A percentile compares a stretch with the other conserved stretches of the same genome.
Conservation (phyloP, 345 rosid genomes). For the Erodium maritimum region DNA sequence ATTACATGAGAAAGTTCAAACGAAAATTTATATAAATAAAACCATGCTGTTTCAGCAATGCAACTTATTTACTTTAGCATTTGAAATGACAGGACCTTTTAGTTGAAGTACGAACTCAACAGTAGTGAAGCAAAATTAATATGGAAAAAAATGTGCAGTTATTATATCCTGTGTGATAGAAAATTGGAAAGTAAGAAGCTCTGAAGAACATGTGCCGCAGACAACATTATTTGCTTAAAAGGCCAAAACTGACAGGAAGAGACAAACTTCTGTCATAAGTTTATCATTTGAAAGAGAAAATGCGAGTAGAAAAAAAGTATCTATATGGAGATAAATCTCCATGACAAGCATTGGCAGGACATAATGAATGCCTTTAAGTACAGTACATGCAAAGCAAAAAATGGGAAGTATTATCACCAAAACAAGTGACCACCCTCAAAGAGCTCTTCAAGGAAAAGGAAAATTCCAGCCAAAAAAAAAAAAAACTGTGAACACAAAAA, state of each 20-base stretch:
- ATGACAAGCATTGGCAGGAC: neutral
- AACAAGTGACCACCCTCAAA: too few species aligned
- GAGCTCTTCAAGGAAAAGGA: too few species aligned
- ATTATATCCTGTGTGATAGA: neutral
- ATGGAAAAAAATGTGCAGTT: neutral
- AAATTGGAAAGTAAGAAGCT: neutral
- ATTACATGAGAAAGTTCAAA: conserved; percentile 15
- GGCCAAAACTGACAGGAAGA: neutral
- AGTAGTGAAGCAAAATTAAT: neutral
- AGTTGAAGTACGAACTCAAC: neutral
- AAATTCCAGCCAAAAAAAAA: too few species aligned
- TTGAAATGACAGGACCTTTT: neutral
- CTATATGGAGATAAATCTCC: neutral
- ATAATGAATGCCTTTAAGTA: too few species aligned
- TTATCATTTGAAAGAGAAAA: too few species aligned
- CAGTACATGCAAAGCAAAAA: neutral
- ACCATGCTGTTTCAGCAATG: too few species aligned
- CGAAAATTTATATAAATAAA: too few species aligned
- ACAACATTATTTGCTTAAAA: neutral
- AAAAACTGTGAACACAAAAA: too few species aligned
- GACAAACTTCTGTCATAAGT: neutral
- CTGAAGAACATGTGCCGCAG: too few species aligned
- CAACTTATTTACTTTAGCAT: too few species aligned
- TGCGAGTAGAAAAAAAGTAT: neutral
- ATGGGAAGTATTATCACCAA: neutral